Evolutionary conservation across 345 rosid genomes (phyloP).

Genomic region (Theobroma cacao): DNA sequence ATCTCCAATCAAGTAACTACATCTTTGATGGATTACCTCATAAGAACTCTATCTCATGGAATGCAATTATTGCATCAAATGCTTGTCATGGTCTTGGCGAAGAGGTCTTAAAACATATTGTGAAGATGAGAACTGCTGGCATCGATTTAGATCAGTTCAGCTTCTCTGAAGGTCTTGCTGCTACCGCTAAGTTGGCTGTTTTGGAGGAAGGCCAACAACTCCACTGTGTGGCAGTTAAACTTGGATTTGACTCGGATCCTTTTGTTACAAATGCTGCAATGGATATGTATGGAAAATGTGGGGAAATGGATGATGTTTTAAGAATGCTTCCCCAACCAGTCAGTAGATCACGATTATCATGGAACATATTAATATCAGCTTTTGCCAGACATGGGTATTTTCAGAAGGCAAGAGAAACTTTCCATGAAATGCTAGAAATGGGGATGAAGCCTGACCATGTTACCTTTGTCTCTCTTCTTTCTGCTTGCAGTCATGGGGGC

Average conservation of each 20-base stretch:
- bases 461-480: constrained; percentile 85
- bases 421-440: constrained; percentile 65
- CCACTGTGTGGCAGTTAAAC: constrained; percentile 60
- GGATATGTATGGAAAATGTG: constrained; percentile 94
- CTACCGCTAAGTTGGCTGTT: constrained; percentile 68
- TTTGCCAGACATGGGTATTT: constrained; percentile 75
- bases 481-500: constrained; percentile 89
- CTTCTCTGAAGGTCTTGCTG: constrained; percentile 73
- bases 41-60: constrained; percentile 66
- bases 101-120: constrained; percentile 64
- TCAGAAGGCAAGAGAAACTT: constrained; percentile 58
- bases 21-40: constrained; percentile 46
- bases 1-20: constrained; percentile 49
- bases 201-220: constrained; percentile 90
- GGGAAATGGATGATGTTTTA: constrained; percentile 56
- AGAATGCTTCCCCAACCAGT: constrained; percentile 50
- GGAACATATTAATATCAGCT: constrained; percentile 83
- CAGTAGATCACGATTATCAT: constrained; percentile 53
- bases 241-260: constrained; percentile 54
- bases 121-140: constrained; percentile 49
- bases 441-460: constrained; percentile 71
- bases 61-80: constrained; percentile 67
- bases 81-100: constrained; percentile 64
- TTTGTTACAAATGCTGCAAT: constrained; percentile 64
- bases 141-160: constrained; percentile 69